A percentile compares a stretch with the other conserved stretches of the same genome.
Evolutionary conservation across 2,329 filamentous ascomycete genomes (phyloP).

Genomic region (Pseudonectria buxi): DNA sequence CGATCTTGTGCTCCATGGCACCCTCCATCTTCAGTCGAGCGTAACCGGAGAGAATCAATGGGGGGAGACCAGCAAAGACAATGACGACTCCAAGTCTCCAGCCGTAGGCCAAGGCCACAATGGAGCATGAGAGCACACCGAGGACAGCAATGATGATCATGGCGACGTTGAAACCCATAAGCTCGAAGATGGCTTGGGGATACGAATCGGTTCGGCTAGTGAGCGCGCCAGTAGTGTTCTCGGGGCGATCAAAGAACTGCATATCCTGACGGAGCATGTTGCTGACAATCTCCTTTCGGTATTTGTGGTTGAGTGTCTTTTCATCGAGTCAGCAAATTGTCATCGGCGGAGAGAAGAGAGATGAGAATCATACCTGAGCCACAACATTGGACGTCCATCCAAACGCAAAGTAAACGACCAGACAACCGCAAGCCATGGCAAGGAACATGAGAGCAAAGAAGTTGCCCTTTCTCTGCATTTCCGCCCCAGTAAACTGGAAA

Average conservation of each 20-base stretch:
- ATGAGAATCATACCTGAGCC: slow-evolving; percentile 9
- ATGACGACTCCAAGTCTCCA: slow-evolving; percentile 41
- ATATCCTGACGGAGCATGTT: slow-evolving; percentile 34
- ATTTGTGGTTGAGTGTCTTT: slow-evolving; percentile 13
- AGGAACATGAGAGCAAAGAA: slow-evolving; percentile 30
- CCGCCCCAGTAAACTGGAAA: slow-evolving; percentile 13
- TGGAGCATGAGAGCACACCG: slow-evolving; percentile 32
- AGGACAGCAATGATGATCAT: slow-evolving; percentile 35
- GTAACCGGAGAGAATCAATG: slow-evolving; percentile 34
- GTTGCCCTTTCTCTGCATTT: slow-evolving; percentile 26
- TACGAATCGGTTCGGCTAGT: slow-evolving; percentile 24
- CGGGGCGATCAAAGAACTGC: slow-evolving; percentile 28
- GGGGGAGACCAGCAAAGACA: slow-evolving; percentile 34
- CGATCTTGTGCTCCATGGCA: slow-evolving; percentile 5
- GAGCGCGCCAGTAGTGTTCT: slow-evolving; percentile 29
- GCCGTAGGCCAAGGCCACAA: slow-evolving; percentile 33
- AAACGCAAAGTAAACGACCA: slow-evolving; percentile 15
- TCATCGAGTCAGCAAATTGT: background rate
- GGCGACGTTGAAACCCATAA: slow-evolving; percentile 37
- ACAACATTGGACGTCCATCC: slow-evolving; percentile 13
- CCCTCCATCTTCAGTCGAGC: slow-evolving; percentile 22
- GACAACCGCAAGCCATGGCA: slow-evolving; percentile 16
- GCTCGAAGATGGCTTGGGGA: slow-evolving; percentile 37
- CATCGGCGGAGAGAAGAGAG: background rate
- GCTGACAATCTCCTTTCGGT: slow-evolving; percentile 23